phyloP scores from a whole-genome alignment of 2,329 filamentous ascomycete genomes.

The Aspergillus quadricinctus region DNA sequence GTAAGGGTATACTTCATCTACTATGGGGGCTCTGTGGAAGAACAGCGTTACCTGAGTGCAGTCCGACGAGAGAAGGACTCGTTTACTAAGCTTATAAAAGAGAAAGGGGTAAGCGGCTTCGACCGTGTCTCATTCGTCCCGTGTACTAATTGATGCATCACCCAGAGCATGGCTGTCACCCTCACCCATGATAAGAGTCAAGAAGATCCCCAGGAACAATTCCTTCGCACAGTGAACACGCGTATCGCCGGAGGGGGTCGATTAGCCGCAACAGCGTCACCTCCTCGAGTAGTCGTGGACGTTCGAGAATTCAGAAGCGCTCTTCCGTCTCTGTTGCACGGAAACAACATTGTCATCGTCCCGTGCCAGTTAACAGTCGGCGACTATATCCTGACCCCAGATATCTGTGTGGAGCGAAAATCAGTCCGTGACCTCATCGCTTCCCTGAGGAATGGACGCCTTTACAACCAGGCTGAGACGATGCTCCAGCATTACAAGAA shows the following conservation, averaged over 20 bases:
- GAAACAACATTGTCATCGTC: conserved; percentile 78
- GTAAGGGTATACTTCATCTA: conserved; percentile 96
- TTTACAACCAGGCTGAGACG: conserved; percentile 86
- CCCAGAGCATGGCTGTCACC: conserved; percentile 75
- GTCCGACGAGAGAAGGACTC: conserved; percentile 95
- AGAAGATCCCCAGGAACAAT: conserved; percentile 82
- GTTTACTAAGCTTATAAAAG: conserved; percentile 90
- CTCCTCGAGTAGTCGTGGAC: conserved; percentile 88
- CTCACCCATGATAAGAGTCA: conserved; percentile 68
- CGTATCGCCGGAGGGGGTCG: conserved; percentile 90
- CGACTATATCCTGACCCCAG: conserved; percentile 89
- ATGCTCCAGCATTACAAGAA: conserved; percentile 92
- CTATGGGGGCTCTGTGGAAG: conserved; percentile 90
- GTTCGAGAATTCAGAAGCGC: conserved; percentile 94
- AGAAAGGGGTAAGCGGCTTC: conserved; percentile 62
- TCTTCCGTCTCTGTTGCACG: conserved; percentile 85
- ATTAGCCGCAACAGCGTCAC: conserved; percentile 75
- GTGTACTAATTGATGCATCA: conserved; percentile 10
- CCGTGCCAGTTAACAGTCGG: conserved; percentile 95
- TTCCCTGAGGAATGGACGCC: conserved; percentile 84
- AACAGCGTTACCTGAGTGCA: conserved; percentile 84
- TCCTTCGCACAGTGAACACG: conserved; percentile 92
- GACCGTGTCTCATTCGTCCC: background rate
- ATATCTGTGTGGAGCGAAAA: conserved; percentile 92
- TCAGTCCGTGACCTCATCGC: conserved; percentile 85